phyloP scores from a whole-genome alignment of 1,284 basidiomycete genomes.

The Acaromyces ingoldii region DNA sequence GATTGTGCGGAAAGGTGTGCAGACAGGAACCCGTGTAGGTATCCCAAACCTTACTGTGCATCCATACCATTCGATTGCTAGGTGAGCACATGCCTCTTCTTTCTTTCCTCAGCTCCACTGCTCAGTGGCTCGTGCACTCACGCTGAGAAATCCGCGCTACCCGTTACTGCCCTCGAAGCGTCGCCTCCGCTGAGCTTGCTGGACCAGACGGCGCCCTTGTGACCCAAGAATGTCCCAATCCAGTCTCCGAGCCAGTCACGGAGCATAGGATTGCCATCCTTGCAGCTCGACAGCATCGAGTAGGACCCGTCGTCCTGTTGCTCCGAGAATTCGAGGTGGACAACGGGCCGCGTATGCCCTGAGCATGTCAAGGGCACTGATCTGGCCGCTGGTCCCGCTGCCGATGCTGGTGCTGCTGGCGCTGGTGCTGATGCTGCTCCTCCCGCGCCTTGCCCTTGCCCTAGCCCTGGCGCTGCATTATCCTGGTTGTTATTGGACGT shows the following conservation, averaged over 20 bases:
- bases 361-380: conserved; percentile 56
- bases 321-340: conserved; percentile 85
- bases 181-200: conserved; percentile 76
- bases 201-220: conserved; percentile 98
- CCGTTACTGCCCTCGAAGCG: conserved; percentile 73
- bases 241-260: conserved; percentile 71
- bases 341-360: conserved; percentile 70
- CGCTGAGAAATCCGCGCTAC: conserved; percentile 96
- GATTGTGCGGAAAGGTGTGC: conserved; percentile 92
- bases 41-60: conserved; percentile 90
- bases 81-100: background rate
- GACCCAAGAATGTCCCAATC: conserved; percentile 94
- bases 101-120: background rate
- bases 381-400: conserved; percentile 4
- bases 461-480: too few species aligned
- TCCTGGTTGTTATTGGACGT: too few species aligned
- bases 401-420: too few species aligned
- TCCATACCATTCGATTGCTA: background rate
- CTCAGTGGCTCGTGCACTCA: conserved; percentile 55
- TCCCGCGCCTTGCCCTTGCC: too few species aligned
- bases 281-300: conserved; percentile 47
- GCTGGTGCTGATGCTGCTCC: too few species aligned
- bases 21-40: conserved; percentile 78
- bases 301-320: conserved; percentile 59
- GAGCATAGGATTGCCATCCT: conserved; percentile 50